These are phyloP conservation scores for Macadamia integrifolia DNA, from an alignment of 164 flowering plant genomes.

Conservation along the genomic window DNA sequence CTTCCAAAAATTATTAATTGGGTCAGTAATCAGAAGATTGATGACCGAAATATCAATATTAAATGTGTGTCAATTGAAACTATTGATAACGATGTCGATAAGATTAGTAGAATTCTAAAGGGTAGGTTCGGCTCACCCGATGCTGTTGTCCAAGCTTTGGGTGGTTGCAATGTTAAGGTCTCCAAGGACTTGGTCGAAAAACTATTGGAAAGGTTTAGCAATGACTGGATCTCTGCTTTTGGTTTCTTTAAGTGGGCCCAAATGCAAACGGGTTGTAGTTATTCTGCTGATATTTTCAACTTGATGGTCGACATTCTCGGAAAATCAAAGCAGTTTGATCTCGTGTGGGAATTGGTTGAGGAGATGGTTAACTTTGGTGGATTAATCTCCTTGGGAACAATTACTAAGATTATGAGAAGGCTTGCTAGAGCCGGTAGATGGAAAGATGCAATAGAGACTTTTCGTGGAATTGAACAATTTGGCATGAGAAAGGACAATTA, in stretches of 20 bases:
- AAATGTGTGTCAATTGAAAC: background rate
- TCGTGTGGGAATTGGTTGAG: conserved; percentile 53
- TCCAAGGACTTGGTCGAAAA: conserved; percentile 35
- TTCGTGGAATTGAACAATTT: conserved; percentile 34
- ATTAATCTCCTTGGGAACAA: conserved; percentile 36
- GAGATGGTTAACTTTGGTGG: conserved; percentile 40
- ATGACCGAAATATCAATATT: conserved; percentile 4
- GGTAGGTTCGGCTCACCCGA: conserved; percentile 24
- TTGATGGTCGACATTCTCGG: conserved; percentile 59
- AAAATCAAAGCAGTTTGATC: conserved; percentile 42
- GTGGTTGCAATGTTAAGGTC: conserved; percentile 17
- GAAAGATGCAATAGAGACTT: conserved; percentile 41
- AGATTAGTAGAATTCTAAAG: conserved; percentile 32
- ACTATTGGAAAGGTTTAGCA: conserved; percentile 44
- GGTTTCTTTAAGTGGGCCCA: conserved; percentile 62
- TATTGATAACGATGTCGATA: conserved; percentile 25
- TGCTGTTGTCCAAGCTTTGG: conserved; percentile 35
- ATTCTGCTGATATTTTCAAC: conserved; percentile 32
- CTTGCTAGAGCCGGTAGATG: conserved; percentile 38
- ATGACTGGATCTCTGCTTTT: conserved; percentile 53
- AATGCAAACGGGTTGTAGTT: conserved; percentile 29
- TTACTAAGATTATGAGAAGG: conserved; percentile 55
- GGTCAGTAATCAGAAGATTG: conserved; percentile 21
- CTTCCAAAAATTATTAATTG: conserved; percentile 40
- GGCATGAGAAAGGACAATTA: conserved; percentile 40